Base-by-base conservation (phyloP, 1,284 basidiomycete genomes). In the Rhodotorula sp. region DNA sequence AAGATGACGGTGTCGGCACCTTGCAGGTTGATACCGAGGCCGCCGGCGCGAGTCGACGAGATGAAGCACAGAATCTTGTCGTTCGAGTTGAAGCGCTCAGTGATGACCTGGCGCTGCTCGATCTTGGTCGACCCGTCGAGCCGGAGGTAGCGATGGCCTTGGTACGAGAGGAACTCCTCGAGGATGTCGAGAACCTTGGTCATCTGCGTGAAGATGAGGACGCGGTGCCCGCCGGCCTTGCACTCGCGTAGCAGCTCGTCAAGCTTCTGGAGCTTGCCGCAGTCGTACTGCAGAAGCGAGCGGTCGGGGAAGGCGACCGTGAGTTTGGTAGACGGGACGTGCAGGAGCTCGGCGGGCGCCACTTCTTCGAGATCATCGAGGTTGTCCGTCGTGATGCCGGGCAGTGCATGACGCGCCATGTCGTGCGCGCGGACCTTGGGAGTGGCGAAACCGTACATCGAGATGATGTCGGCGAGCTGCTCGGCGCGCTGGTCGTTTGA, bases 131-230 rank as follows among this genome's bases (percentile, higher is more conserved):
- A 90, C 1, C 96, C 95, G 79, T 98, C 96, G 34, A 98, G 84
- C 9, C 95, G 87, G 14, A 97, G 86, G 81, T 98, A 98, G 9
- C 95, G 87, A 80, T 96, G 93, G 0, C 95, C 96, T 78, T 95
- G 93, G 75, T 93, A 89, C 78, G 91, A 96, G 71, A 98, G 85
- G 82, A 96, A 97, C 50, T 90, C 89, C 80, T 98, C 96, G 62
- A 98, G 85, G 67, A 98, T 95, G 81, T 98, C 95, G 66, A 98
- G 85, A 50, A 98, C 91, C 70, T 87, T 87, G 34, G 95, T 97
- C 95, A 98, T 98, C 80, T 98, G 95, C 0, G 95, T 98, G 81
- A 98, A 98, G 77, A 98, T 96, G 61, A 98, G 85, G 34, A 93
- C 87, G 2, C 95, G 90, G 80, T 97, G 94, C 0, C 93, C 92